A percentile compares a stretch with the other conserved stretches of the same genome.
Conservation (phyloP, 1,284 basidiomycete genomes). For the Melampsora americana region DNA sequence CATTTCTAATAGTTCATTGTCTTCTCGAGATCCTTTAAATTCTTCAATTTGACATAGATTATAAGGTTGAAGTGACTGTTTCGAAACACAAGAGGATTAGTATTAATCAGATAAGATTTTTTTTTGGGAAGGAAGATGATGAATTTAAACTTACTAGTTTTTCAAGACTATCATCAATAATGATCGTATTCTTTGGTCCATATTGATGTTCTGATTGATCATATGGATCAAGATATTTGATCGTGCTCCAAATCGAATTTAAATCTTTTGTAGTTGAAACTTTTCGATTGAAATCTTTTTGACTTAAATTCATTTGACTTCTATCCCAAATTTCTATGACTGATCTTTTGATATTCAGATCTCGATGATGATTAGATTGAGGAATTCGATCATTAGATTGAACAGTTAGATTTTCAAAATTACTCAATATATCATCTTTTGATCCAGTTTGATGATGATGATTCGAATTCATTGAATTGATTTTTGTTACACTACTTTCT, state of each 20-base stretch:
- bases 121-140: neutral
- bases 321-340: conserved; percentile 29
- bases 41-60: conserved; percentile 27
- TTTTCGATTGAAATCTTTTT: conserved; percentile 11
- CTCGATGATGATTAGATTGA: neutral
- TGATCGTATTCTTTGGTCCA: conserved; percentile 30
- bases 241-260: conserved; percentile 13
- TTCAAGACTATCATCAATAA: conserved; percentile 35
- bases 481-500: no score
- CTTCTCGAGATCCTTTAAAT: conserved; percentile 2
- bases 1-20: conserved; percentile 14
- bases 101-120: neutral
- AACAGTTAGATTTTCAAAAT: no score
- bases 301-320: conserved; percentile 17
- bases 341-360: neutral
- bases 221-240: conserved; percentile 17
- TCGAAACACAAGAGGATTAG: neutral
- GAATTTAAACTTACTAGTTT: conserved; percentile 19
- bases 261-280: conserved; percentile 31
- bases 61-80: conserved; percentile 24
- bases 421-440: no score
- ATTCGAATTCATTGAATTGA: no score
- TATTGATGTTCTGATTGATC: neutral
- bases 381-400: no score
- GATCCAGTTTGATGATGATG: no score